Evolutionary conservation across 1,139 yeast genomes (phyloP).

Genomic region (Yamadazyma kanchanaburiensis): DNA sequence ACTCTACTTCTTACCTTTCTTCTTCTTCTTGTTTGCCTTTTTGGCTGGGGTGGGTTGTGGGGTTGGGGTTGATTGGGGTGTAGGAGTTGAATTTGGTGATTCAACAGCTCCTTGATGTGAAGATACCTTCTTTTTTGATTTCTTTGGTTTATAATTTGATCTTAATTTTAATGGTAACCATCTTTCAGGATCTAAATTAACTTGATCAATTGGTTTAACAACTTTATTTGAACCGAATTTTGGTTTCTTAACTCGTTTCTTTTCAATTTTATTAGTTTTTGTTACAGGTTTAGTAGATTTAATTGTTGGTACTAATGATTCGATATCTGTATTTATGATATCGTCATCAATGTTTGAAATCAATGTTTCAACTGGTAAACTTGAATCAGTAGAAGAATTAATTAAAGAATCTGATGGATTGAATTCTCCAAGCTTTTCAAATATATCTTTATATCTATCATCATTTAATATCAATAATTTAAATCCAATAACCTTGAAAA

Average conservation of each 20-base stretch:
- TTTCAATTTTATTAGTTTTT: constrained; percentile 16
- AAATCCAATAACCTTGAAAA: constrained; percentile 48
- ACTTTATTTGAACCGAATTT: constrained; percentile 38
- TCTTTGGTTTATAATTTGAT: constrained; percentile 76
- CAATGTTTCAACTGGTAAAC: constrained; percentile 37
- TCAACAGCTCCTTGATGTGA: constrained; percentile 66
- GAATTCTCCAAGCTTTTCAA: constrained; percentile 24
- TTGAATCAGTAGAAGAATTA: constrained; percentile 18
- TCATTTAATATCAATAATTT: constrained; percentile 36
- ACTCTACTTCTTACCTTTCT: constrained; percentile 48
- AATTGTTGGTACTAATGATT: constrained; percentile 15
- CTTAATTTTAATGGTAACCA: constrained; percentile 91
- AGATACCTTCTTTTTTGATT: constrained; percentile 55
- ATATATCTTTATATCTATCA: constrained; percentile 26
- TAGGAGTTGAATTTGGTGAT: constrained; percentile 13
- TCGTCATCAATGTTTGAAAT: constrained; percentile 20
- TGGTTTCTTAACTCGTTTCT: constrained; percentile 24
- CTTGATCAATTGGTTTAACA: constrained; percentile 27
- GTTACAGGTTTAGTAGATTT: constrained; percentile 1
- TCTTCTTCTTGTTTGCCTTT: constrained; percentile 45
- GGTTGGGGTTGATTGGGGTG: constrained; percentile 16
- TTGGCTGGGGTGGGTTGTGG: constrained; percentile 15
- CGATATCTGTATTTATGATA: constrained; percentile 25
- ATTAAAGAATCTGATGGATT: constrained; percentile 32
- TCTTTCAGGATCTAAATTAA: constrained; percentile 55